Conservation (phyloP, 306 rosid species). For the Quercus gilva region DNA sequence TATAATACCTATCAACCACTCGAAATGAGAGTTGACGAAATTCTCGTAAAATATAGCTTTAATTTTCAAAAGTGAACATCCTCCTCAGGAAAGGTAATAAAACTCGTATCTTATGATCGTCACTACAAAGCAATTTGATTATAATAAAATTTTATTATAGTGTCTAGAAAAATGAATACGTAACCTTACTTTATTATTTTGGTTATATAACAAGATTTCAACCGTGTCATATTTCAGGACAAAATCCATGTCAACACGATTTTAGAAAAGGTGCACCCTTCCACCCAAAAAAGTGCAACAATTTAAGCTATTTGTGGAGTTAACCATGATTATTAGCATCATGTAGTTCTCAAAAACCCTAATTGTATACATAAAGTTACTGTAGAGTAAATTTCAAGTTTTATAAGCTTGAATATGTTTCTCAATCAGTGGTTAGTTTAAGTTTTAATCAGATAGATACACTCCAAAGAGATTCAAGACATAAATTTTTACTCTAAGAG, state of each 20-base stretch:
- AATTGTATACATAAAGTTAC: neutral
- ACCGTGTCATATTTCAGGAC: neutral
- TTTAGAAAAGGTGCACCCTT: neutral
- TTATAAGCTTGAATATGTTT: neutral
- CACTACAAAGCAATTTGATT: constrained; percentile 10
- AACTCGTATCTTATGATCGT: constrained; percentile 16
- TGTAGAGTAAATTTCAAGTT: neutral
- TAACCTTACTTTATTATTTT: constrained; percentile 1
- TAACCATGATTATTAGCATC: neutral
- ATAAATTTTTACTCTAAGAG: neutral
- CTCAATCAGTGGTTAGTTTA: constrained; percentile 1
- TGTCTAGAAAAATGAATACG: constrained; percentile 11
- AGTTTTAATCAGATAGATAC: neutral
- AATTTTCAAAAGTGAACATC: neutral
- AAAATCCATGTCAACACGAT: neutral
- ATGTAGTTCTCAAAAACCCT: constrained; percentile 9
- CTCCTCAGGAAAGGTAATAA: constrained; percentile 5
- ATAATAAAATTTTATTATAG: neutral
- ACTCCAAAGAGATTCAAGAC: neutral
- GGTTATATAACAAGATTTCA: constrained; percentile 36
- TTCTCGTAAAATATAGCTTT: neutral
- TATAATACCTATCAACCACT: constrained; percentile 42
- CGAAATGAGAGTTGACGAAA: constrained; percentile 35
- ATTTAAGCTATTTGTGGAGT: neutral
- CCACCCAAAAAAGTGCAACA: neutral